Conservation (phyloP, 345 rosid genomes). For the Physaria fendleri region DNA sequence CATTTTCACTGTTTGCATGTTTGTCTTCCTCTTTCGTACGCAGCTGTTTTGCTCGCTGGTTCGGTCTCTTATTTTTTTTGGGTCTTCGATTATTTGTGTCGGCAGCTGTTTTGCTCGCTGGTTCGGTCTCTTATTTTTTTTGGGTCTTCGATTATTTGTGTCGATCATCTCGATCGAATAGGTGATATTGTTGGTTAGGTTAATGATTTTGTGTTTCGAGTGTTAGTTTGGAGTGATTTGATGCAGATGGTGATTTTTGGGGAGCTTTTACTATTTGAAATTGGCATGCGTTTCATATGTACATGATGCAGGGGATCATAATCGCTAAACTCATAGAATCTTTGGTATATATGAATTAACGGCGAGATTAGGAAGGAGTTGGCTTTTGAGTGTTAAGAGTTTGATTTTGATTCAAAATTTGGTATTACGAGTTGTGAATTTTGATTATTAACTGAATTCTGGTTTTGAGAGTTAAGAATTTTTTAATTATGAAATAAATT, state of each 20-base stretch:
- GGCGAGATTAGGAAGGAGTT: not conserved
- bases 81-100: not conserved
- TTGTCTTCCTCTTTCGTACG: not conserved
- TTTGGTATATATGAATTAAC: not conserved
- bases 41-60: not conserved
- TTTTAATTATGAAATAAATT: not conserved
- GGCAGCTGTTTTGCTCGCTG: constrained; percentile 1
- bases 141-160: not conserved
- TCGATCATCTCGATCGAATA: not conserved
- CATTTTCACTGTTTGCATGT: not conserved
- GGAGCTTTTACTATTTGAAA: not conserved
- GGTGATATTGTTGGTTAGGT: not conserved
- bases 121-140: not conserved
- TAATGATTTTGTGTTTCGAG: not conserved
- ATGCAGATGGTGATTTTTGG: not conserved
- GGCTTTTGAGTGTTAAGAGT: not conserved
- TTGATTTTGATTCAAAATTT: too few relatives aligned
- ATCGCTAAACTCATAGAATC: not conserved
- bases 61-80: not conserved
- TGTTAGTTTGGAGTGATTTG: not conserved
- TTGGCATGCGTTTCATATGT: not conserved
- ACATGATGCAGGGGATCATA: not conserved
- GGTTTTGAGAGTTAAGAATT: not conserved
- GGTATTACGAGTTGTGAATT: too few relatives aligned
- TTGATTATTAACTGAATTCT: not conserved